Evolutionary conservation across 768 basidiomycete genomes (phyloP), one percentile per base, ranked within the genome.

Genomic region (Mycena leptocephala): DNA sequence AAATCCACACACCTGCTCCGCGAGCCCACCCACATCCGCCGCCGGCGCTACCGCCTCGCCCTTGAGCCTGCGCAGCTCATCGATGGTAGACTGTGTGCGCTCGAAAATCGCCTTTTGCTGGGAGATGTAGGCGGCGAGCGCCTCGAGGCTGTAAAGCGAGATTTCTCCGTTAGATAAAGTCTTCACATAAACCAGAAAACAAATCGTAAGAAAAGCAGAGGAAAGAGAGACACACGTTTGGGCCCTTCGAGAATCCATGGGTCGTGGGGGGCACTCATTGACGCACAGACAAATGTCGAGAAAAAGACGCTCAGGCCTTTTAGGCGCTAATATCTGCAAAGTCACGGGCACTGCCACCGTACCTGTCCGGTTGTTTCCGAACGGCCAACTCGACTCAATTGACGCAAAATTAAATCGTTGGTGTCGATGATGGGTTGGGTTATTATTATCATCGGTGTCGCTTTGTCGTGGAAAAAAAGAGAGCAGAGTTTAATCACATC

Each of bases 71-170:
- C 87, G 86, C 26, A 96, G 87, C 26, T 87, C 85, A 64, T 88
- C 89, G 81, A 95, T 90, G 84, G 95, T 94, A 78, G 88, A 84
- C 76, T 91, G 89, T 33, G 93, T 93, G 37, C 89, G 89, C 62
- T 88, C 87, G 48, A 95, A 90, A 39, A 94, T 78, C 24, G 86
- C 81, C 82, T 85, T 90, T 84, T 95, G 95, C 51, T 89, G 85
- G 70, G 89, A 87, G 76, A 95, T 89, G 84, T 92, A 95, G 61
- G 85, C 85, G 79, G 91, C 89, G 79, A 95, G 93, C 87, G 93
- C 93, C 83, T 93, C 89, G 79, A 92, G 83, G 79, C 92, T 93
- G 22, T 8, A 55, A 30, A 20, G n/a, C n/a, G n/a, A n/a, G n/a
- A n/a, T n/a, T n/a, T n/a, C n/a, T n/a, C n/a, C n/a, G n/a, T n/a